Conservation (phyloP, 345 rosid genomes). For the Eucalyptus tenuipes region DNA sequence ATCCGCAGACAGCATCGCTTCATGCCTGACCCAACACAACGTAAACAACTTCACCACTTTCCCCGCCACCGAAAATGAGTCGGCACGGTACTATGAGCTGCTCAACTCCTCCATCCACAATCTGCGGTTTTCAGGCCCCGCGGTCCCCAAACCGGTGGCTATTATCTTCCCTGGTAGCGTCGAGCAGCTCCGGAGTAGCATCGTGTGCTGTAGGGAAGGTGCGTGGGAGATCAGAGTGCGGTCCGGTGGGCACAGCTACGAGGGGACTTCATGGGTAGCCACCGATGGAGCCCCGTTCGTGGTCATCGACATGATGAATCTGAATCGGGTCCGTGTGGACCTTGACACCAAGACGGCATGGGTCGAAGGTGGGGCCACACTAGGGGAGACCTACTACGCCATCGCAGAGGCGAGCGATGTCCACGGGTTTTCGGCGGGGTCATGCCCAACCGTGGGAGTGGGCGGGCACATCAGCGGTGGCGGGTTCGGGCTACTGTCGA, state of each 20-base stretch:
- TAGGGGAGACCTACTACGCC: slow-evolving; percentile 32
- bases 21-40: slow-evolving; percentile 18
- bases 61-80: slow-evolving; percentile 4
- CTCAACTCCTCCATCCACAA: slow-evolving; percentile 36
- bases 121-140: slow-evolving; percentile 20
- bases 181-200: slow-evolving; percentile 10
- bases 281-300: slow-evolving; percentile 21
- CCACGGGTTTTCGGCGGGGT: slow-evolving; percentile 43
- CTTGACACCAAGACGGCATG: slow-evolving; percentile 18
- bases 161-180: slow-evolving; percentile 23
- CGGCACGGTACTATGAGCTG: slow-evolving; percentile 12
- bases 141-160: slow-evolving; percentile 25
- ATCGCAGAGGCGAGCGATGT: slow-evolving; percentile 19
- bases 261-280: slow-evolving; percentile 35
- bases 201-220: slow-evolving; percentile 14
- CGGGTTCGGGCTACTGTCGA: slow-evolving; percentile 30
- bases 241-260: slow-evolving; percentile 53
- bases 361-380: slow-evolving; percentile 47
- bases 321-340: slow-evolving; percentile 19
- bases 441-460: slow-evolving; percentile 38
- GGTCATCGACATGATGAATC: slow-evolving; percentile 34
- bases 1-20: not conserved
- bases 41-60: slow-evolving; percentile 33
- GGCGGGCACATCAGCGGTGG: slow-evolving; percentile 44
- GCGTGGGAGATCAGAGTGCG: slow-evolving; percentile 29